Percentiles rank a stretch among this genome's conserved stretches.
These are phyloP conservation scores for Cinchona pubescens DNA, from an alignment of 257 asterid genomes.

Conservation along the genomic window DNA sequence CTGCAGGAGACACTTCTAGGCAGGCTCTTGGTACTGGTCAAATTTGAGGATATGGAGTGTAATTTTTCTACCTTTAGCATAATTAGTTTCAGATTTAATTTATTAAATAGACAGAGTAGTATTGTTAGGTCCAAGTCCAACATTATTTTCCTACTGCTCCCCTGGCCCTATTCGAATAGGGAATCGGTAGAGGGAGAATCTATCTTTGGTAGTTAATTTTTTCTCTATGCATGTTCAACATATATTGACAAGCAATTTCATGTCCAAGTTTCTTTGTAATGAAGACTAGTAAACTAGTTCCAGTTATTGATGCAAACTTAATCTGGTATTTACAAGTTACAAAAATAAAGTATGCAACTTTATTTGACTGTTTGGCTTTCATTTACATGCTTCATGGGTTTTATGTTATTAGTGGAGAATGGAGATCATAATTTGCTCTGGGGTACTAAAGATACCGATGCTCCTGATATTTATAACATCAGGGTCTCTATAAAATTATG, in stretches of 20 bases:
- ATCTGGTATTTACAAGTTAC: neutral
- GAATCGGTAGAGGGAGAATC: neutral
- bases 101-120: neutral
- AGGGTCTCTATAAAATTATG: too few relatives aligned
- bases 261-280: neutral
- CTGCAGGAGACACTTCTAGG: slow-evolving; percentile 88
- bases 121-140: neutral
- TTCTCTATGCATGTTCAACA: neutral
- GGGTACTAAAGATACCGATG: too few relatives aligned
- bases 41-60: slow-evolving; percentile 38
- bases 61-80: neutral
- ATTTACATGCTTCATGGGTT: too few relatives aligned
- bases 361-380: too few relatives aligned
- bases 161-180: neutral
- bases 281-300: neutral
- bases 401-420: too few relatives aligned
- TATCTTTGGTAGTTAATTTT: neutral
- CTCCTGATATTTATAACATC: too few relatives aligned
- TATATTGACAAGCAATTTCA: neutral
- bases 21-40: slow-evolving; percentile 94
- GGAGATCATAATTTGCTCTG: too few relatives aligned
- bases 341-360: too few relatives aligned
- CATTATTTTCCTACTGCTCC: neutral
- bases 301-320: neutral
- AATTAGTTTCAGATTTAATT: too few relatives aligned